A percentile compares a stretch with the other conserved stretches of the same genome.
Conservation (phyloP, 768 basidiomycete species). For the Lentinula detonsa region DNA sequence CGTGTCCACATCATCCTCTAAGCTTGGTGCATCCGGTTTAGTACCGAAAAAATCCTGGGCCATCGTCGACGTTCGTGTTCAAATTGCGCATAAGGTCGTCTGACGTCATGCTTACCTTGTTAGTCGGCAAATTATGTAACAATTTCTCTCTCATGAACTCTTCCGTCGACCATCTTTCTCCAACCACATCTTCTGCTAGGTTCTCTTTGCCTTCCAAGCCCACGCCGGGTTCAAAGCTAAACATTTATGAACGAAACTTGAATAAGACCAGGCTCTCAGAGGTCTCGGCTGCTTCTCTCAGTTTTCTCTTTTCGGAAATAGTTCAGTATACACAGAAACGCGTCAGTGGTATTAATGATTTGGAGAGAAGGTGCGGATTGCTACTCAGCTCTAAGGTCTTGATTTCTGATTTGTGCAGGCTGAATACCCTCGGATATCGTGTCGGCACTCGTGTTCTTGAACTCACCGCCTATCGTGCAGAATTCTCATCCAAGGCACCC, state of each 20-base stretch:
- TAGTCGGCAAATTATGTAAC: neutral
- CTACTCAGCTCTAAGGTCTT: slow-evolving; percentile 5
- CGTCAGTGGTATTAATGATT: slow-evolving; percentile 90
- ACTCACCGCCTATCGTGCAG: slow-evolving; percentile 75
- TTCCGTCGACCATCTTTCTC: slow-evolving; percentile 23
- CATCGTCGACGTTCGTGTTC: neutral
- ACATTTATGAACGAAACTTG: slow-evolving; percentile 84
- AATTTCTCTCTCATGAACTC: neutral
- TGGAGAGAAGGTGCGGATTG: slow-evolving; percentile 75
- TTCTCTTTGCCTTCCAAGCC: slow-evolving; percentile 60
- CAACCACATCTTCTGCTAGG: slow-evolving; percentile 56
- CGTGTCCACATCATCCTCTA: neutral
- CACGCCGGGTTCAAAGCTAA: slow-evolving; percentile 44
- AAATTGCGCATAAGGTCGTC: neutral
- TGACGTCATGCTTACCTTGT: neutral
- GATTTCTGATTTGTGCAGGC: slow-evolving; percentile 32
- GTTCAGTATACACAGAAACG: slow-evolving; percentile 96
- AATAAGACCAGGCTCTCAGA: slow-evolving; percentile 85
- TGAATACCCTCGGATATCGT: slow-evolving; percentile 91
- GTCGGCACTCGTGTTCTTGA: slow-evolving; percentile 85
- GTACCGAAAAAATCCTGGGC: slow-evolving; percentile 5
- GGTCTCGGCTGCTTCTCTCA: slow-evolving; percentile 77
- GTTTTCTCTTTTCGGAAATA: slow-evolving; percentile 89
- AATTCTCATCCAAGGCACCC: slow-evolving; percentile 78
- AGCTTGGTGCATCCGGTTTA: neutral